Evolutionary conservation across 2,329 filamentous ascomycete species (phyloP).

Genomic region (Trichoderma hamatum): DNA sequence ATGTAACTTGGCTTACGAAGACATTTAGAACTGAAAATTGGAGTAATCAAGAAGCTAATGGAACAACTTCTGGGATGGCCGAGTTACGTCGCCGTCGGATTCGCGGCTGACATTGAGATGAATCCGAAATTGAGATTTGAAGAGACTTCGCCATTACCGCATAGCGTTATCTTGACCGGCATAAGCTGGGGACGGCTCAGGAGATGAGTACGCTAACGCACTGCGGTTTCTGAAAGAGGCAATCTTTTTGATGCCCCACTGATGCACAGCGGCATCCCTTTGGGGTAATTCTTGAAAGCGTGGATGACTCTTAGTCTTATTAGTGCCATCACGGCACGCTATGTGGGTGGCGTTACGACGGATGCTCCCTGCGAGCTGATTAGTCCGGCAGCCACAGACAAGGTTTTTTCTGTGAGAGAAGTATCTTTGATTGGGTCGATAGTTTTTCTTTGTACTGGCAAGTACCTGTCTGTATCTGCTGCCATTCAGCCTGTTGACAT

Average conservation of each 20-base stretch:
- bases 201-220: not conserved
- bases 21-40: not conserved
- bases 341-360: not conserved
- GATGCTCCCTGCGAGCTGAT: not conserved
- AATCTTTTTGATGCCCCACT: not conserved
- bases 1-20: not conserved
- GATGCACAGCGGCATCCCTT: not conserved
- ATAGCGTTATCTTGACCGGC: not conserved
- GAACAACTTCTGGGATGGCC: not conserved
- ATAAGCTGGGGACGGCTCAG: not conserved
- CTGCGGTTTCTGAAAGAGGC: slow-evolving; percentile 3
- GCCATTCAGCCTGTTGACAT: not conserved
- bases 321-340: not conserved
- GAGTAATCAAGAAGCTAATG: not conserved
- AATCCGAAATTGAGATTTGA: not conserved
- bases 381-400: not conserved
- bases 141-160: not conserved
- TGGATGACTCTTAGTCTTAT: not conserved
- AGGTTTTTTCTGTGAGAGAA: not conserved
- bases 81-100: not conserved
- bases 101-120: not conserved
- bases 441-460: not conserved
- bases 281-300: not conserved
- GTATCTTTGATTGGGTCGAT: not conserved
- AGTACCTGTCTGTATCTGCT: not conserved